phyloP scores from a whole-genome alignment of 2,329 filamentous ascomycete genomes.

The Aspergillus flavus region DNA sequence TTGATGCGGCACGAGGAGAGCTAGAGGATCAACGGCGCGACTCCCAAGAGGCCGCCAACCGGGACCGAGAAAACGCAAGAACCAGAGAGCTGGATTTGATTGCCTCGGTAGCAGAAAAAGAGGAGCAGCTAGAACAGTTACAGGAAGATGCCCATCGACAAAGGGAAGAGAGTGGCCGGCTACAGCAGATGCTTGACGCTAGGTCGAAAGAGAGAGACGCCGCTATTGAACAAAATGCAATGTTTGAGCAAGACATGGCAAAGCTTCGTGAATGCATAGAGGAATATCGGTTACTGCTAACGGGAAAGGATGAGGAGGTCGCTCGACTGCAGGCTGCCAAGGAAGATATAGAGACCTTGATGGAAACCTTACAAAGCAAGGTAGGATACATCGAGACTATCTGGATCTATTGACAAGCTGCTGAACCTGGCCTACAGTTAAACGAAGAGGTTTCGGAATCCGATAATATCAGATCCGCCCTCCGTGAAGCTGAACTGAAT shows the following conservation, averaged over 20 bases:
- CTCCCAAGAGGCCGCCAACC: slow-evolving; percentile 32
- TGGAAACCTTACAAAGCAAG: slow-evolving; percentile 23
- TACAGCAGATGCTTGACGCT: slow-evolving; percentile 24
- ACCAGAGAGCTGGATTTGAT: slow-evolving; percentile 47
- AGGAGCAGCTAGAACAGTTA: slow-evolving; percentile 48
- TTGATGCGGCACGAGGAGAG: slow-evolving; percentile 37
- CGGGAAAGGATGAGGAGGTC: slow-evolving; percentile 31
- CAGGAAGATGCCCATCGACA: slow-evolving; percentile 37
- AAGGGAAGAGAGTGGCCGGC: slow-evolving; percentile 24
- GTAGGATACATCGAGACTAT: slow-evolving; percentile 23
- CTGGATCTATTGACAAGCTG: neutral
- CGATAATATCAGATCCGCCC: slow-evolving; percentile 21
- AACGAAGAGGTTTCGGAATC: slow-evolving; percentile 26
- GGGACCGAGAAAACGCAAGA: slow-evolving; percentile 33
- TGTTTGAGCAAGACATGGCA: slow-evolving; percentile 30
- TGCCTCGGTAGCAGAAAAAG: slow-evolving; percentile 46
- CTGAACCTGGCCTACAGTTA: slow-evolving; percentile 23
- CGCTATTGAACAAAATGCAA: slow-evolving; percentile 21
- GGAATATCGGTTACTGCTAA: slow-evolving; percentile 18
- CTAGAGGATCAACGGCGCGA: slow-evolving; percentile 39
- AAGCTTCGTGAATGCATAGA: slow-evolving; percentile 27
- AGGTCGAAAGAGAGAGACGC: slow-evolving; percentile 28
- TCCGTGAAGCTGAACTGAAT: slow-evolving; percentile 26
- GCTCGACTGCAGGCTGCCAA: slow-evolving; percentile 25
- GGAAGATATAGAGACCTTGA: slow-evolving; percentile 18